Base-by-base conservation (phyloP, 2,329 filamentous ascomycete genomes). In the Coniochaeta hoffmannii region DNA sequence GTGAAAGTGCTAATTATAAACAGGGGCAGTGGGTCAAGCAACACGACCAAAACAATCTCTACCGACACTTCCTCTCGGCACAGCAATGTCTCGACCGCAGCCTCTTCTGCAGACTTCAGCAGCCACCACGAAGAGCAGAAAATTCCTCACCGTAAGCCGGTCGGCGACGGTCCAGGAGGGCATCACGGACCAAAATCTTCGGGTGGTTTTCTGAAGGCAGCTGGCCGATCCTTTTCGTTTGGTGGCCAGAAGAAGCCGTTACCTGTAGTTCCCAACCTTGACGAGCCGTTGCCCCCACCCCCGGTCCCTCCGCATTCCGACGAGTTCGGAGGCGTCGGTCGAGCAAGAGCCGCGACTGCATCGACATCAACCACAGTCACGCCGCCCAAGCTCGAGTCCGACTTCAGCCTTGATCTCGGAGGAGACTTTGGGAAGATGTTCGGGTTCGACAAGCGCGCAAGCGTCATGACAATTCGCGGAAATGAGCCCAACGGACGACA, bases 21-120 rank as follows among this genome's bases (percentile, higher is more conserved):
- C 66, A 83, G 79, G 64, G 79, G 78, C 67, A 83, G 80, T 70
- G 80, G 79, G 61, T 78, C 80, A 44, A 83, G 81, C 62, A 83
- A 82, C 66, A 82, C 78, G 35, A 84, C 81, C 57, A 81, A 83
- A 68, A 79, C 79, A 57, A 76, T 75, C 53, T 82, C 79, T 54
- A 79, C 77, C 60, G 81, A 84, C 67, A 80, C 79, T 62, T 84
- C 81, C 32, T 85, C 81, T 52, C 77, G 81, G 64, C 79, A 84
- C 65, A 84, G 81, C 67, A 82, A 82, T 68, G 78, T 75, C 53
- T 84, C 81, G n/a, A 84, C 81, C 35, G 74, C 81, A 34, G 80
- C 81, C 12, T 85, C 81, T 3, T 83, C 81, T 3, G 76, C 80
- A 53, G 80, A 77, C 53, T 63, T 70, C 32, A 67, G 64, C 41